Evolutionary conservation across 345 rosid species (phyloP).

Genomic region (Ceriops decandra): DNA sequence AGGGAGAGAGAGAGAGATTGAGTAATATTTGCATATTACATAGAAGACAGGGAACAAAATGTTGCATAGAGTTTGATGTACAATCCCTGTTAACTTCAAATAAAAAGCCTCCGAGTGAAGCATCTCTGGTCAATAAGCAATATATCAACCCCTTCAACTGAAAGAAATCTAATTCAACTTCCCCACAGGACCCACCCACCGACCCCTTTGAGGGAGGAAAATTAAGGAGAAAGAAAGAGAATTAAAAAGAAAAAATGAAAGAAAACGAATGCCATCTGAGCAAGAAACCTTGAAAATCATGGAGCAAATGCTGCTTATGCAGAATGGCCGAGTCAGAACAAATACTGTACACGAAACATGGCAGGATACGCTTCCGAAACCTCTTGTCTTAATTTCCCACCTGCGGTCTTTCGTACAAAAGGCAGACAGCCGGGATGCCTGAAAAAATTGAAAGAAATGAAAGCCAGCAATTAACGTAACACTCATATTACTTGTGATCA

Average conservation of each 20-base stretch:
- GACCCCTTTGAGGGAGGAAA: background rate
- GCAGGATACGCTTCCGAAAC: conserved; percentile 5
- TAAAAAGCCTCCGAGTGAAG: background rate
- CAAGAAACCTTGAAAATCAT: background rate
- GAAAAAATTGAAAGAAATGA: conserved; percentile 40
- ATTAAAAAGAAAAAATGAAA: background rate
- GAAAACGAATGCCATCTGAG: background rate
- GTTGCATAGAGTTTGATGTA: background rate
- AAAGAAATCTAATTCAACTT: background rate
- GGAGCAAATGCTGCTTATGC: background rate
- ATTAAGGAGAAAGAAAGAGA: background rate
- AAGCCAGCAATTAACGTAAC: conserved; percentile 49
- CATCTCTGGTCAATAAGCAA: background rate
- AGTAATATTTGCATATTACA: conserved; percentile 20
- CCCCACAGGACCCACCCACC: background rate
- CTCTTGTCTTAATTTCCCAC: background rate
- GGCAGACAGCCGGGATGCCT: conserved; percentile 28
- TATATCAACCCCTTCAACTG: background rate
- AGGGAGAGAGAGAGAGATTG: conserved; percentile 6
- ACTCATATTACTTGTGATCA: background rate
- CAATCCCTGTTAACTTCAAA: background rate
- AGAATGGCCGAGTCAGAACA: background rate
- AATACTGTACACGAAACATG: conserved; percentile 3
- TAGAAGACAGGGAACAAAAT: conserved; percentile 10
- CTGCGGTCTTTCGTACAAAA: background rate